A percentile compares a stretch with the other conserved stretches of the same genome.
Evolutionary conservation across 768 basidiomycete species (phyloP).

Genomic region (Kwoniella bestiolae): DNA sequence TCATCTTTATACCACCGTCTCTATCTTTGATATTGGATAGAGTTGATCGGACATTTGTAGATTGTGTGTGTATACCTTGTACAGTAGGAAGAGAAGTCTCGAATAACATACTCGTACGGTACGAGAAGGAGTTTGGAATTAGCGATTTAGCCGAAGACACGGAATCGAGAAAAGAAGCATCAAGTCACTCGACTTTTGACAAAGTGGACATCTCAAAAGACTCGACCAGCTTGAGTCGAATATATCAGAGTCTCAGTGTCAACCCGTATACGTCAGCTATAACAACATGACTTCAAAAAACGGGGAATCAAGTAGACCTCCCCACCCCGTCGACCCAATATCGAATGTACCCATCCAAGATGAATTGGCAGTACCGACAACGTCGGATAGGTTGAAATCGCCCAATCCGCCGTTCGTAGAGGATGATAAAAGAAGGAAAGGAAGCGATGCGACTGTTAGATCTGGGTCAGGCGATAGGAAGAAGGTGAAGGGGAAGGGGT

Average conservation of each 20-base stretch:
- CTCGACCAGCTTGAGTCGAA: too few species aligned
- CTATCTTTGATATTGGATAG: background rate
- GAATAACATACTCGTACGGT: too few species aligned
- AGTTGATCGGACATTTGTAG: too few species aligned
- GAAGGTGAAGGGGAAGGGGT: conserved; percentile 26
- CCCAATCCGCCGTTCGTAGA: conserved; percentile 5
- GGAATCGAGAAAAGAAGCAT: too few species aligned
- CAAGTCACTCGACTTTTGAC: too few species aligned
- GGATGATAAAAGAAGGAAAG: conserved; percentile 5
- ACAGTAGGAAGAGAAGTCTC: too few species aligned
- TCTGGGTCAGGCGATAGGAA: background rate
- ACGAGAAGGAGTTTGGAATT: too few species aligned
- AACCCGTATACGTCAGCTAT: too few species aligned
- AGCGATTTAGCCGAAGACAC: too few species aligned
- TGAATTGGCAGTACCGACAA: background rate
- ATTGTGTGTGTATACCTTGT: too few species aligned
- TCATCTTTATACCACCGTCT: background rate
- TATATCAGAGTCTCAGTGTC: too few species aligned
- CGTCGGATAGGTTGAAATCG: background rate
- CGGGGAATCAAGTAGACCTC: background rate
- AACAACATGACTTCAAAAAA: background rate
- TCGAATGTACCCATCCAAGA: conserved; percentile 21
- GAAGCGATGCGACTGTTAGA: conserved; percentile 6
- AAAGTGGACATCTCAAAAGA: too few species aligned
- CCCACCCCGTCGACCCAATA: background rate